A percentile compares a stretch with the other conserved stretches of the same genome.
Evolutionary conservation across 1,284 basidiomycete species (phyloP).

Genomic region (Taiwanofungus camphoratus): DNA sequence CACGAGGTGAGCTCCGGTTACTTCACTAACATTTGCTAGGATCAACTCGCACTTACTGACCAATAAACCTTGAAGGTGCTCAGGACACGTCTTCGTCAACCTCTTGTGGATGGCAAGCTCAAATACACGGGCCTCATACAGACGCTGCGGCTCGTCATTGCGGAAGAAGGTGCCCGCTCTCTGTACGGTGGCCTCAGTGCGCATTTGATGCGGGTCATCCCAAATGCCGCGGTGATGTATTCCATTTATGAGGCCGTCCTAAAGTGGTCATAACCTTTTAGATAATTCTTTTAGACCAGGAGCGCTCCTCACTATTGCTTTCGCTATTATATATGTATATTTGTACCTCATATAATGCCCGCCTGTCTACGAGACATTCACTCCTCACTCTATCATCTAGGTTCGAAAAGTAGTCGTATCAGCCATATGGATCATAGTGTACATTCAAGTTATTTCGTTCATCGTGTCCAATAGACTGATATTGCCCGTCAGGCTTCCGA

Average conservation of each 20-base stretch:
- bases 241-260: constrained; percentile 76
- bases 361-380: too few relatives aligned
- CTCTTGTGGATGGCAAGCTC: constrained; percentile 62
- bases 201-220: constrained; percentile 94
- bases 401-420: too few relatives aligned
- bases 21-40: too few relatives aligned
- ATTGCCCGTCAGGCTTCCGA: too few relatives aligned
- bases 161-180: constrained; percentile 83
- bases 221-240: constrained; percentile 97
- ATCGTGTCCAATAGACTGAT: too few relatives aligned
- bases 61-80: constrained; percentile 74
- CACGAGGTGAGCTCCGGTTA: constrained; percentile 72
- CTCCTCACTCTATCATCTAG: too few relatives aligned
- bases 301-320: background rate
- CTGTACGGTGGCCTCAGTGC: constrained; percentile 93
- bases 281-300: background rate
- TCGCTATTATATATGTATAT: constrained; percentile 3
- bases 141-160: constrained; percentile 81
- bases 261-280: constrained; percentile 38
- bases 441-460: too few relatives aligned
- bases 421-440: too few relatives aligned
- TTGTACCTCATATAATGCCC: too few relatives aligned
- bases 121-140: constrained; percentile 88
- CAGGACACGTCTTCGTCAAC: constrained; percentile 89
- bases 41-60: too few relatives aligned